Evolutionary conservation across 2,329 filamentous ascomycete species (phyloP).

Genomic region (Karstenula rhodostoma): DNA sequence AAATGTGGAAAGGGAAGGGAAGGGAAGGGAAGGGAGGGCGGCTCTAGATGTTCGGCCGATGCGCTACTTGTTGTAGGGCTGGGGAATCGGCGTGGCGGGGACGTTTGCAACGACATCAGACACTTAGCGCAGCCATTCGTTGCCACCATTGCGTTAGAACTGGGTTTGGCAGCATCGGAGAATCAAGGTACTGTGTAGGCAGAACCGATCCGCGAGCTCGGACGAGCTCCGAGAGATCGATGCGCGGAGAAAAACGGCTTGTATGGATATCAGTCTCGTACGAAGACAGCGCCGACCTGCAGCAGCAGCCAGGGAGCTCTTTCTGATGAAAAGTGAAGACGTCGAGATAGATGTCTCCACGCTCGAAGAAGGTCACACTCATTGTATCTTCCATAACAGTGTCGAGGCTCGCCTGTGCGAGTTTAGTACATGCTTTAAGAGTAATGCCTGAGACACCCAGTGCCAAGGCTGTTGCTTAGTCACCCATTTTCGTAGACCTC

Average conservation of each 20-base stretch:
- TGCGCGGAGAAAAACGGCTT: neutral
- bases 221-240: neutral
- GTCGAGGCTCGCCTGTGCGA: neutral
- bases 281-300: constrained; percentile 5
- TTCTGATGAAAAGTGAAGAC: neutral
- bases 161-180: neutral
- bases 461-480: constrained; percentile 15
- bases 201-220: neutral
- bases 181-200: neutral
- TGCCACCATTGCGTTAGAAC: neutral
- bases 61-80: constrained; percentile 8
- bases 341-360: neutral
- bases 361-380: neutral
- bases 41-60: constrained; percentile 3
- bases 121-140: neutral
- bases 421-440: no score
- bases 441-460: neutral
- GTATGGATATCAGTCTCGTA: constrained; percentile 1
- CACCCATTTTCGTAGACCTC: constrained; percentile 5
- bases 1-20: neutral
- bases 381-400: neutral
- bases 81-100: neutral
- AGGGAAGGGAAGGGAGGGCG: neutral
- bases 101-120: neutral
- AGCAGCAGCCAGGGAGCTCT: neutral